Evolutionary conservation across 768 basidiomycete species (phyloP), one percentile per base, ranked within the genome.

Genomic region (Lentinula sp.): DNA sequence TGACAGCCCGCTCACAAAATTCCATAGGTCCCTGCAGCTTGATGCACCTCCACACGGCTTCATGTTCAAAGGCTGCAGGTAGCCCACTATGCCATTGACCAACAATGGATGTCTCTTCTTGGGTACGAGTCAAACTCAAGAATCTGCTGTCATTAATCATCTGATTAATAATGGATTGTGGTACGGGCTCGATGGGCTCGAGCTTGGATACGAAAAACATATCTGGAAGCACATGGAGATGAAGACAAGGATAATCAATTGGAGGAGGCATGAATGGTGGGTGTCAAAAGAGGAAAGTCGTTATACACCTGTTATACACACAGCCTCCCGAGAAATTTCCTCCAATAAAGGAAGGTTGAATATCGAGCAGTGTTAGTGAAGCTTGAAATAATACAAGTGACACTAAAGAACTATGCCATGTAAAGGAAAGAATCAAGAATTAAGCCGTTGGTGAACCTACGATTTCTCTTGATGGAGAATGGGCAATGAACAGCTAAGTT

Each of bases 1-100:
- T 45, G 9, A 9, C 15, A 18, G 32, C 8, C 33, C 33, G n/a
- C 67, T 61, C 53, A 84, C 86, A 77, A 63, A 87, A 86, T 63
- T 85, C 83, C 84, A 88, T 84, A 2, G 85, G 85, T 3, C 86
- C 87, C 39, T 74, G 76, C 43, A 89, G 83, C 69, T 83, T 83
- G 62, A 88, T 82, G 66, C 82, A 82, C 65, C 71, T 76, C 85
- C 85, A 86, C 1, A 74, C 73, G 23, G 77, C 76, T 35, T 76
- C 70, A 43, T 78, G 72, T 58, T 70, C 68, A 59, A 73, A 73
- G 16, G 55, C 66, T 16, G 74, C 68, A 18, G 75, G 74, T 70
- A 78, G 74, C 57, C 63, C 71, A 13, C 74, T 65, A 13, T 73
- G 72, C 23, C 70, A 67, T 66, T 81, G 74, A 15, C 80, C 79